A percentile compares a stretch with the other conserved stretches of the same genome.
These are phyloP conservation scores for Hypocrella siamensis DNA, from an alignment of 2,329 filamentous ascomycete genomes.

Conservation along the genomic window DNA sequence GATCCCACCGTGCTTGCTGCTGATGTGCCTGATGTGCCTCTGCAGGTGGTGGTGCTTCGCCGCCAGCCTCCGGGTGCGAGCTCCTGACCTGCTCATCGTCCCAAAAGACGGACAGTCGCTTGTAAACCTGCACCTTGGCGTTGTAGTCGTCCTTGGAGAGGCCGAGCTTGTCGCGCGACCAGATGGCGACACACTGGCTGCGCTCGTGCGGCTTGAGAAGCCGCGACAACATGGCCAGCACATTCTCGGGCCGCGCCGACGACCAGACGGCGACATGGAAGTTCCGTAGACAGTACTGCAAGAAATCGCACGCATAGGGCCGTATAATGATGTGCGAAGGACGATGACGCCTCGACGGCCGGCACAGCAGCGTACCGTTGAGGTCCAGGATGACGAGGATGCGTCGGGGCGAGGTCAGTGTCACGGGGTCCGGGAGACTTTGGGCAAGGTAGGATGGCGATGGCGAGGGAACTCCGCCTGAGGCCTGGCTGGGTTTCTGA, in stretches of 20 bases:
- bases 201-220: conserved; percentile 43
- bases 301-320: conserved; percentile 51
- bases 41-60: too few species aligned
- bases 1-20: conserved; percentile 59
- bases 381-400: conserved; percentile 81
- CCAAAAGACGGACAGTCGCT: conserved; percentile 67
- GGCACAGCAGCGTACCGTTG: conserved; percentile 76
- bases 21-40: too few species aligned
- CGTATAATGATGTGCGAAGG: conserved; percentile 45
- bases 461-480: conserved; percentile 46
- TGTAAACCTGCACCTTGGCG: conserved; percentile 72
- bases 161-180: conserved; percentile 64
- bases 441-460: conserved; percentile 43
- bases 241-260: conserved; percentile 62
- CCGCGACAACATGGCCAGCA: conserved; percentile 47
- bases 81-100: conserved; percentile 23
- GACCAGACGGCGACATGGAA: conserved; percentile 86
- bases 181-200: conserved; percentile 47
- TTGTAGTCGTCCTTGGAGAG: conserved; percentile 50
- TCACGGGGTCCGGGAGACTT: conserved; percentile 26
- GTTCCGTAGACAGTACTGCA: conserved; percentile 56
- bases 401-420: conserved; percentile 32
- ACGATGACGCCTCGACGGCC: conserved; percentile 36
- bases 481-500: conserved; percentile 18
- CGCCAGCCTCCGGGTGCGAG: conserved; percentile 25